Conservation (phyloP, 169 alveolate genomes). For the Theileria sp. region DNA sequence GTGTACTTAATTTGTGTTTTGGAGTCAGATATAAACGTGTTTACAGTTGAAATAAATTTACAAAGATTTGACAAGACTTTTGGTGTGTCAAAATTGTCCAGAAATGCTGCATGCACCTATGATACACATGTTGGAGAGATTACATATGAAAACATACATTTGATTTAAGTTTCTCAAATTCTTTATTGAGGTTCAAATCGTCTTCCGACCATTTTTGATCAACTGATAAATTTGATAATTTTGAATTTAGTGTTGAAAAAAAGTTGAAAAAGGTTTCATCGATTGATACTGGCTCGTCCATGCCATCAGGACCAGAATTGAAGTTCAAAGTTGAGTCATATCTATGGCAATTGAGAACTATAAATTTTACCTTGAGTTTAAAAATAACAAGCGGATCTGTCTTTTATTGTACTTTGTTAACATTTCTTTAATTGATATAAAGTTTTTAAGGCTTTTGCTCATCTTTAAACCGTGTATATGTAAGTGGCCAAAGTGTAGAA, state of each 20-base stretch:
- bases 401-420: conserved; percentile 78
- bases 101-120: conserved; percentile 77
- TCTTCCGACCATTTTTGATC: conserved; percentile 67
- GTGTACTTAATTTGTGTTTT: conserved; percentile 29
- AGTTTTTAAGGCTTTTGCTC: conserved; percentile 96
- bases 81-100: conserved; percentile 89
- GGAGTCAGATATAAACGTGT: conserved; percentile 63
- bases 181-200: conserved; percentile 56
- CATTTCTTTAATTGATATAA: conserved; percentile 90
- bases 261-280: conserved; percentile 90
- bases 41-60: conserved; percentile 71
- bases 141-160: neutral
- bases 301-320: conserved; percentile 84
- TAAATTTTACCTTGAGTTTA: conserved; percentile 75
- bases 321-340: conserved; percentile 90
- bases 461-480: conserved; percentile 96
- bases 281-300: conserved; percentile 89
- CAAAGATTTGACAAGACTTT: conserved; percentile 75
- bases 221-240: conserved; percentile 68
- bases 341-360: conserved; percentile 56
- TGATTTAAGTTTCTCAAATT: conserved; percentile 61
- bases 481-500: conserved; percentile 97
- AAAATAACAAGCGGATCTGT: conserved; percentile 87
- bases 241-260: conserved; percentile 86
- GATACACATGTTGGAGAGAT: neutral